Base-by-base conservation (phyloP, 352 stramenopile genomes). In the Pythium rishiriense region DNA sequence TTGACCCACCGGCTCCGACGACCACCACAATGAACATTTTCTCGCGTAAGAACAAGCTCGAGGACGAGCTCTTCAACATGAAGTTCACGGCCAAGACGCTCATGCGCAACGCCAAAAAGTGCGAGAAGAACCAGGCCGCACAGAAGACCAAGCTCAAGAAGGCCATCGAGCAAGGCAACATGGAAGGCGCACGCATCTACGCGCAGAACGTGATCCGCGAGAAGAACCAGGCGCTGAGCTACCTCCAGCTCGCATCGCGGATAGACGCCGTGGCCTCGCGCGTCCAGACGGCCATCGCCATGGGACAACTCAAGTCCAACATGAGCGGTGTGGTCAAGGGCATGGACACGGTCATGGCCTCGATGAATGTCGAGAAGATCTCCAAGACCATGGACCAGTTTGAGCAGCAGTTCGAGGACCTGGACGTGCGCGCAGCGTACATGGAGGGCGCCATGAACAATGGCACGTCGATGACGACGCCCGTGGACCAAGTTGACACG, bases 391-490 rank as follows among this genome's bases (percentile, higher is more conserved):
- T 99, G 96, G 96, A 99, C 65, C 94, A 98, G 75, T 99, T 99
- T 72, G 97, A 99, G 74, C 87, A 97, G 71, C 97, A 99, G 79
- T 99, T 99, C 82, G 97, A 99, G 71, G 95, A 99, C 77, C 93
- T 99, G 77, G 97, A 99, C 78, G 97, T 99, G 39, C 96, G 97
- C 45, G 86, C 94, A 9, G 94, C 93, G 37, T 99, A 99, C 79
- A 99, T 99, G 97, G 97, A 99, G 62, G 84, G 93, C 53, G 91
- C 97, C 55, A 99, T 99, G 92, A 97, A 91, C 85, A 96, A 88
- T 55, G 97, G 92, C 41, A 99, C 96, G 33, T 94, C 96, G 29
- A 92, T 96, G 56, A 90, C 90, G 19, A 99, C 96, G 35, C 97
- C 97, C n/a, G 94, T 95, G 24, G 95, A 99, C 69, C 91, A 99